phyloP scores from a whole-genome alignment of 1,139 yeast genomes.

The Lodderomyces margitis region DNA sequence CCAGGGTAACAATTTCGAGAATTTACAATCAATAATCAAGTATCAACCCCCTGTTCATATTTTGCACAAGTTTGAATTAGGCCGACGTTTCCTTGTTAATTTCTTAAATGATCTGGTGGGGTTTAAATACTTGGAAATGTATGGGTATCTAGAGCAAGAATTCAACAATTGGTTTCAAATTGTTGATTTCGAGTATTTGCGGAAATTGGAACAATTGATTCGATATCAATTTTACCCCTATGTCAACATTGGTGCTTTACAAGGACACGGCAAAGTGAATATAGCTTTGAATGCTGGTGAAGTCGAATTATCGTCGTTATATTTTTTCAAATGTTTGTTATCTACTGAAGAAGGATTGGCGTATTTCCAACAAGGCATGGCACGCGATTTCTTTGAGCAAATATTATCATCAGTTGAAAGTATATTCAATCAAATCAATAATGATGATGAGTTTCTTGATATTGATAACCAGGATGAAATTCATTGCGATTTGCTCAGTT shows the following conservation, averaged over 20 bases:
- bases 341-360: slow-evolving; percentile 77
- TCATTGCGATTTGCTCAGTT: slow-evolving; percentile 8
- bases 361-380: slow-evolving; percentile 28
- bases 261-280: slow-evolving; percentile 1
- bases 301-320: slow-evolving; percentile 45
- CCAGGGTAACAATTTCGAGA: slow-evolving; percentile 15
- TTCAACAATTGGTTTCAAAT: slow-evolving; percentile 31
- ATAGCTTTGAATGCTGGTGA: slow-evolving; percentile 11
- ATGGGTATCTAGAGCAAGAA: slow-evolving; percentile 32
- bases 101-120: slow-evolving; percentile 34
- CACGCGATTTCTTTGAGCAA: slow-evolving; percentile 26
- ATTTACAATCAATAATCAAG: slow-evolving; percentile 26
- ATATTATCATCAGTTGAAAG: slow-evolving; percentile 24
- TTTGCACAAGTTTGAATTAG: slow-evolving; percentile 23
- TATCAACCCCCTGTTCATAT: slow-evolving; percentile 33
- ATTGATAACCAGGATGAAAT: slow-evolving; percentile 14
- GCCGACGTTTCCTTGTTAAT: slow-evolving; percentile 27
- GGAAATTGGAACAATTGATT: slow-evolving; percentile 24
- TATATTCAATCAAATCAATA: slow-evolving; percentile 17
- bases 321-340: slow-evolving; percentile 78
- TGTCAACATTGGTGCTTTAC: slow-evolving; percentile 7
- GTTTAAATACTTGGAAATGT: slow-evolving; percentile 33
- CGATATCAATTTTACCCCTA: slow-evolving; percentile 29
- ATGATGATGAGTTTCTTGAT: slow-evolving; percentile 17
- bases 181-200: slow-evolving; percentile 23